Evolutionary conservation across 1,139 yeast species (phyloP).

Genomic region (Scheffersomyces titani): DNA sequence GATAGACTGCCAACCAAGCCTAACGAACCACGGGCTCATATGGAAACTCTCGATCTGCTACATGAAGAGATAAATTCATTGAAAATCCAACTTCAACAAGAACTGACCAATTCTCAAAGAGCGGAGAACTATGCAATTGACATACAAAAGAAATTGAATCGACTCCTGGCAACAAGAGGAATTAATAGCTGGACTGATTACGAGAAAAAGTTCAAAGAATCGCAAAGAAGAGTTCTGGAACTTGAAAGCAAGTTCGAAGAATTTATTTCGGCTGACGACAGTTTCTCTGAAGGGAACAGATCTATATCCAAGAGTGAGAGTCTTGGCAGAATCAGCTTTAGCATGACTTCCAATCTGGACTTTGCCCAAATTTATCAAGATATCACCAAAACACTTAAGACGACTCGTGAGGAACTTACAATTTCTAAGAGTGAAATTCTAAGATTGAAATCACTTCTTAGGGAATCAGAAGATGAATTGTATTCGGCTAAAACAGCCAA

Average conservation of each 20-base stretch:
- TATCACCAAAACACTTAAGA: slow-evolving; percentile 49
- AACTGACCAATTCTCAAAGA: slow-evolving; percentile 42
- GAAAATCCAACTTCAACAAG: slow-evolving; percentile 39
- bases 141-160: slow-evolving; percentile 47
- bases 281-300: slow-evolving; percentile 8
- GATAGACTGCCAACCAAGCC: slow-evolving; percentile 34
- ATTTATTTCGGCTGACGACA: slow-evolving; percentile 19
- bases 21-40: slow-evolving; percentile 30
- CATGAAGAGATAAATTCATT: slow-evolving; percentile 38
- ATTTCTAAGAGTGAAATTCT: slow-evolving; percentile 53
- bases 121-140: slow-evolving; percentile 51
- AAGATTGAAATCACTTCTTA: slow-evolving; percentile 50
- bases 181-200: slow-evolving; percentile 34
- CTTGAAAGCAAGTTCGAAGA: slow-evolving; percentile 35
- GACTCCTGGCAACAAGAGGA: slow-evolving; percentile 44
- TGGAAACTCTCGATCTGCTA: slow-evolving; percentile 22
- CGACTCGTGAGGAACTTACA: slow-evolving; percentile 52
- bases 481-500: slow-evolving; percentile 39
- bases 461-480: slow-evolving; percentile 50
- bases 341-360: slow-evolving; percentile 41
- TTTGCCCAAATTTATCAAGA: slow-evolving; percentile 58
- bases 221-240: slow-evolving; percentile 35
- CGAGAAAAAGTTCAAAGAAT: slow-evolving; percentile 39
- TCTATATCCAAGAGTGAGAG: slow-evolving; percentile 35
- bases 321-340: slow-evolving; percentile 36